Percentiles rank a stretch among this genome's conserved stretches.
Evolutionary conservation across 768 basidiomycete genomes (phyloP).

Genomic region (Leccinum incarnatum): DNA sequence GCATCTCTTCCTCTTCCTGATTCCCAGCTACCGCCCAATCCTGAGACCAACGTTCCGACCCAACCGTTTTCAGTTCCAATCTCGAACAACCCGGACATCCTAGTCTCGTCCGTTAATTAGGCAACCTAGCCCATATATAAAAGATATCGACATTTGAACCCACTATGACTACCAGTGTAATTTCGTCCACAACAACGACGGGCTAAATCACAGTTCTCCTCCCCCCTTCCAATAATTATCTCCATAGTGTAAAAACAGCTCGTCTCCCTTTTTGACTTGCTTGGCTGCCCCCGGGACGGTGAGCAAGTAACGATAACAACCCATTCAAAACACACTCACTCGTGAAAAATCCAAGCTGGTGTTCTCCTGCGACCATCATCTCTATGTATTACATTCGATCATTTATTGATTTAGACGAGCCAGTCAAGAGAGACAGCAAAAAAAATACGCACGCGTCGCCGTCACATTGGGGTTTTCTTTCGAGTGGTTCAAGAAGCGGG

Average conservation of each 20-base stretch:
- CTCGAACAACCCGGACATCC: too few species aligned
- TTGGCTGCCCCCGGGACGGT: slow-evolving; percentile 12
- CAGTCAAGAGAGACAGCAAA: too few species aligned
- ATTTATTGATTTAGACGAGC: background rate
- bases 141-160: too few species aligned
- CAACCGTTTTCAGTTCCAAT: too few species aligned
- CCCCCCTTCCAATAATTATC: slow-evolving; percentile 20
- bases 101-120: too few species aligned
- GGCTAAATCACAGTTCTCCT: background rate
- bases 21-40: too few species aligned
- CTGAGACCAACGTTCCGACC: too few species aligned
- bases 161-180: too few species aligned
- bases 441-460: slow-evolving; percentile 28
- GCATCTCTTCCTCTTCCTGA: too few species aligned
- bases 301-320: background rate
- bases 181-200: too few species aligned
- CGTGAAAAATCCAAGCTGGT: slow-evolving; percentile 36
- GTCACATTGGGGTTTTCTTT: slow-evolving; percentile 12
- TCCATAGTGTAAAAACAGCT: slow-evolving; percentile 39
- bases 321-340: background rate
- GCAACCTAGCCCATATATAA: too few species aligned
- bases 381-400: background rate
- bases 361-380: slow-evolving; percentile 32
- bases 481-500: slow-evolving; percentile 43
- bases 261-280: slow-evolving; percentile 27